Percentiles rank a stretch among this genome's conserved stretches.
Evolutionary conservation across 75 land plant species (phyloP).

Genomic region (Sequoia sempervirens): DNA sequence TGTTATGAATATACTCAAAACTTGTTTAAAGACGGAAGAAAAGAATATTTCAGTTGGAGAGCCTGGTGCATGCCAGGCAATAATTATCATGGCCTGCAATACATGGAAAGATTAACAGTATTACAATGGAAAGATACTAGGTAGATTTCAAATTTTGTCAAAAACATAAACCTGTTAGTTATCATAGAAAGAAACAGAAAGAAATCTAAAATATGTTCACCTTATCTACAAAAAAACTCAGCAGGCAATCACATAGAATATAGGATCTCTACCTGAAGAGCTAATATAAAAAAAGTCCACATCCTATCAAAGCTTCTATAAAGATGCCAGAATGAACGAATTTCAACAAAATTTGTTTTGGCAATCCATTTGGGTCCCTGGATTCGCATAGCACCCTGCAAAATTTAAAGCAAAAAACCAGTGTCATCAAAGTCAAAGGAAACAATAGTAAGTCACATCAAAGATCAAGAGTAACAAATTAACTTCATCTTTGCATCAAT

Average conservation of each 20-base stretch:
- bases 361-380: slow-evolving; percentile 38
- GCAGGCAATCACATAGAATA: neutral
- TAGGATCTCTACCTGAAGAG: slow-evolving; percentile 64
- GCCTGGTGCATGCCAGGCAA: slow-evolving; percentile 74
- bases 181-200: neutral
- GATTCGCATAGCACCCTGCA: neutral
- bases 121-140: neutral
- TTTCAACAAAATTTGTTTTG: slow-evolving; percentile 88
- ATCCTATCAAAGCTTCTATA: slow-evolving; percentile 92
- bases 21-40: slow-evolving; percentile 49
- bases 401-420: neutral
- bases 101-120: neutral
- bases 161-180: neutral
- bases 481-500: neutral
- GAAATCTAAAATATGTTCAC: neutral
- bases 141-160: neutral
- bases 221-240: neutral
- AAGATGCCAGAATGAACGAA: slow-evolving; percentile 88
- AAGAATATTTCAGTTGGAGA: slow-evolving; percentile 50
- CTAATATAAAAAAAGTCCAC: slow-evolving; percentile 81
- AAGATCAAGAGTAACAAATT: neutral
- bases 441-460: neutral
- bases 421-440: neutral
- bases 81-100: slow-evolving; percentile 78
- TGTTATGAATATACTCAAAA: slow-evolving; percentile 88